phyloP scores from a whole-genome alignment of 345 rosid genomes.

The Citrus inodora region DNA sequence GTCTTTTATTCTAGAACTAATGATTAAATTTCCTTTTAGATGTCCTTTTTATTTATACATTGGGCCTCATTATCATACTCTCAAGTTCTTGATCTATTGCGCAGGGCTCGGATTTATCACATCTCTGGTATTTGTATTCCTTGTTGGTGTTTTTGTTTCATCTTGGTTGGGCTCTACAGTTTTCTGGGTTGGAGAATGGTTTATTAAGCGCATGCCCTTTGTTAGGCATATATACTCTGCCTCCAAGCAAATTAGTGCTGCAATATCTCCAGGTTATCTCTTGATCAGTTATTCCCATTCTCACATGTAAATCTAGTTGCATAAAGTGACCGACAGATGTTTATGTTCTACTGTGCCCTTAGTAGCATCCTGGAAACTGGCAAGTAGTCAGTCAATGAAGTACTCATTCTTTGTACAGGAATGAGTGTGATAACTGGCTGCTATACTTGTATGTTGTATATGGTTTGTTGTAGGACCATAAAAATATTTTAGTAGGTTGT shows the following conservation, averaged over 20 bases:
- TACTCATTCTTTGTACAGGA: not conserved
- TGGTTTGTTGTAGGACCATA: not conserved
- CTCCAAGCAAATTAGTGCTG: constrained; percentile 74
- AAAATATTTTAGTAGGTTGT: not conserved
- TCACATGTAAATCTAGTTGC: not conserved
- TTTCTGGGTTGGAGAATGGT: constrained; percentile 71
- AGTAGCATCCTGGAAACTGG: not conserved
- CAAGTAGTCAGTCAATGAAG: not conserved
- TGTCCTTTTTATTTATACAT: not conserved
- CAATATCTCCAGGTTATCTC: constrained; percentile 61
- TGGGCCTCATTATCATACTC: not conserved
- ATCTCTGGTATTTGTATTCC: constrained; percentile 58
- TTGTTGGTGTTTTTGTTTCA: constrained; percentile 62
- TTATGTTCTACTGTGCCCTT: not conserved
- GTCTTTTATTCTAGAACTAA: not conserved
- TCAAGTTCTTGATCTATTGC: constrained; percentile 6
- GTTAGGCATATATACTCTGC: constrained; percentile 68
- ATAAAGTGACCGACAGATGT: constrained; percentile 3
- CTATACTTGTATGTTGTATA: not conserved
- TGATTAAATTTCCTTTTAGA: not conserved
- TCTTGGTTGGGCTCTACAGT: constrained; percentile 66
- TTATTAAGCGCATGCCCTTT: constrained; percentile 66
- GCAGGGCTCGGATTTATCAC: constrained; percentile 75
- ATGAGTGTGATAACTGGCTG: not conserved
- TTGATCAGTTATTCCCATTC: not conserved